A percentile compares a stretch with the other conserved stretches of the same genome.
Evolutionary conservation across 1,284 basidiomycete genomes (phyloP).

Genomic region (Mycena citricolor): DNA sequence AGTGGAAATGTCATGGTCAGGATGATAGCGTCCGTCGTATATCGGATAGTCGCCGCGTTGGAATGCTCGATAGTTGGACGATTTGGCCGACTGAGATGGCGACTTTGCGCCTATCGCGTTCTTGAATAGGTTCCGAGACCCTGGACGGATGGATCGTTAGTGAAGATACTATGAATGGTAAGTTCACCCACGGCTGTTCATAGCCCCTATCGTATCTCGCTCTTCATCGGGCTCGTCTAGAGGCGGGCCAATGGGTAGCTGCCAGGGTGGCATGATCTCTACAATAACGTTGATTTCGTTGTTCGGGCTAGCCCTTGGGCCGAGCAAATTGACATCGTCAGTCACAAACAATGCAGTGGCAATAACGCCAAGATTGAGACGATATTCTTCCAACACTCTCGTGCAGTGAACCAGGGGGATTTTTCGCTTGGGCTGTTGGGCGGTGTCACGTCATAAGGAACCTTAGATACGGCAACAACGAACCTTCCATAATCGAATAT

Average conservation of each 20-base stretch:
- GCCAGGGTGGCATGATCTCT: not conserved
- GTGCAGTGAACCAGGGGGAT: not conserved
- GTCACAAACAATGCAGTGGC: not conserved
- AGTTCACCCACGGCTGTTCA: constrained; percentile 5
- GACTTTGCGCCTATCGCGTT: constrained; percentile 2
- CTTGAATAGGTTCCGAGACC: not conserved
- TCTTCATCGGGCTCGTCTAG: not conserved
- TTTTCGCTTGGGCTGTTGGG: not conserved
- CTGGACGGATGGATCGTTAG: not conserved
- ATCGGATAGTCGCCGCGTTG: constrained; percentile 7
- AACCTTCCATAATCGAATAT: constrained; percentile 13
- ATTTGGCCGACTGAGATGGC: constrained; percentile 6
- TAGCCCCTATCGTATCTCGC: constrained; percentile 7
- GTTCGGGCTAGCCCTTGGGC: not conserved
- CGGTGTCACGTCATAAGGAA: not conserved
- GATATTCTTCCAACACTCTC: not conserved
- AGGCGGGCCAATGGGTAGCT: not conserved
- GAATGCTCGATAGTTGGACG: constrained; percentile 1
- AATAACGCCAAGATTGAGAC: not conserved
- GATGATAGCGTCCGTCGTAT: constrained; percentile 12
- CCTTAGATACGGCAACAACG: not conserved
- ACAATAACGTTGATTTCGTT: constrained; percentile 1
- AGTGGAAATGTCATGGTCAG: not conserved
- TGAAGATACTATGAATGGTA: not conserved
- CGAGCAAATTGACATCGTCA: constrained; percentile 1